phyloP scores from a whole-genome alignment of 768 basidiomycete species.

The Trametopsis cervina region DNA sequence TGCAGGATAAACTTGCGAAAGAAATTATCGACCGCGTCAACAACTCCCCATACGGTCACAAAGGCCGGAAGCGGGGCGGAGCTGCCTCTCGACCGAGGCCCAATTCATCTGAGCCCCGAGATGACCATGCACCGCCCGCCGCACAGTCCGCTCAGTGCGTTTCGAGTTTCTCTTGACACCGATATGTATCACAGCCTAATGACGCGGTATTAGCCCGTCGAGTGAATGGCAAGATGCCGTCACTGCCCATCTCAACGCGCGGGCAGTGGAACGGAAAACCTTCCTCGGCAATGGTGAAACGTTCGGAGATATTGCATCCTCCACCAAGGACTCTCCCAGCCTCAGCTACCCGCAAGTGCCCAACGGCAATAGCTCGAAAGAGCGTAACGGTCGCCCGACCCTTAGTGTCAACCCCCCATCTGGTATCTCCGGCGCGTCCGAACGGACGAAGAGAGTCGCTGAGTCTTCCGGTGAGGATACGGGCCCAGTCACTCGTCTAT shows the following conservation, averaged over 20 bases:
- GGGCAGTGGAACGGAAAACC: conserved; percentile 21
- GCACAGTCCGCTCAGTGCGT: conserved; percentile 57
- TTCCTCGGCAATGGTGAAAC: conserved; percentile 15
- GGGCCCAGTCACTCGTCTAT: conserved; percentile 6
- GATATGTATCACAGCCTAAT: too few species aligned
- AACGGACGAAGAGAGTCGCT: conserved; percentile 54
- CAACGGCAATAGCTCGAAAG: conserved; percentile 4
- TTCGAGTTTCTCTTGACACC: too few species aligned
- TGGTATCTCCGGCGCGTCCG: conserved; percentile 13
- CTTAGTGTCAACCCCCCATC: conserved; percentile 1
- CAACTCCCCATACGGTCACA: conserved; percentile 69
- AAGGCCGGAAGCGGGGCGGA: conserved; percentile 47
- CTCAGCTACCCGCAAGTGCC: conserved; percentile 12
- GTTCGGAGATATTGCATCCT: conserved; percentile 3
- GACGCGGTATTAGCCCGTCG: conserved; percentile 57
- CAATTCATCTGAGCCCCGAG: conserved; percentile 14
- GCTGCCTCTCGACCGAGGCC: conserved; percentile 21
- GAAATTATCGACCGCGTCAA: conserved; percentile 83
- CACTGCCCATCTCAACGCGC: conserved; percentile 22
- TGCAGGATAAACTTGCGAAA: conserved; percentile 66
- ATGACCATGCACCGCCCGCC: conserved; percentile 7
- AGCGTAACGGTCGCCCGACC: neutral
- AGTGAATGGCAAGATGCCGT: conserved; percentile 82
- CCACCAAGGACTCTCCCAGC: neutral
- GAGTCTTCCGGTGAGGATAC: conserved; percentile 29